A percentile compares a stretch with the other conserved stretches of the same genome.
Conservation (phyloP, 2,329 filamentous ascomycete genomes). For the Drechslerella dactyloides region DNA sequence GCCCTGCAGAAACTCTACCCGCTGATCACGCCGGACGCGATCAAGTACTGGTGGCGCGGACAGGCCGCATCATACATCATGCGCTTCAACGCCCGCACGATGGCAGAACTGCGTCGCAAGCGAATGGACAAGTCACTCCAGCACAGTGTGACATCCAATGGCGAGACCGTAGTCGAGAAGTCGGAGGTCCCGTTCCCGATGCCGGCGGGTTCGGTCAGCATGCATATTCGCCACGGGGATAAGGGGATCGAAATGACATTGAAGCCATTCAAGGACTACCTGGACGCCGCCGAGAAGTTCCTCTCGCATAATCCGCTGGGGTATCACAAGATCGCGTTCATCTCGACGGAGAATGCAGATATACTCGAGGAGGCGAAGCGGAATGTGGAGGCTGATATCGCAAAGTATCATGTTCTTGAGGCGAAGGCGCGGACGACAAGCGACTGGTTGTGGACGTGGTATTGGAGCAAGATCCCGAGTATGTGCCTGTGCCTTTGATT, state of each 20-base stretch:
- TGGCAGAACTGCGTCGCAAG: constrained; percentile 37
- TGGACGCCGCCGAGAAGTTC: constrained; percentile 47
- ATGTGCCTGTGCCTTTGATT: constrained; percentile 11
- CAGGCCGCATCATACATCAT: constrained; percentile 53
- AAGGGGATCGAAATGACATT: constrained; percentile 53
- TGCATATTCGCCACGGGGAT: constrained; percentile 53
- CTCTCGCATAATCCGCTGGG: constrained; percentile 52
- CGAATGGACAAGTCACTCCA: constrained; percentile 29
- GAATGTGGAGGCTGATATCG: constrained; percentile 35
- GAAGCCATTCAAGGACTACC: constrained; percentile 48
- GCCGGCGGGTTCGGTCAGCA: constrained; percentile 52
- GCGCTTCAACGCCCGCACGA: constrained; percentile 52
- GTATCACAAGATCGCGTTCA: constrained; percentile 51
- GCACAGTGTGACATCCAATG: constrained; percentile 28
- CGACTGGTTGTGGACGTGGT: constrained; percentile 52
- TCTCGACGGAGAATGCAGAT: constrained; percentile 53
- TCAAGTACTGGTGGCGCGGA: constrained; percentile 53
- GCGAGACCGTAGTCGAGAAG: constrained; percentile 28
- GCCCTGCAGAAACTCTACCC: constrained; percentile 41
- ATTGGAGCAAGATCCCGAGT: constrained; percentile 54
- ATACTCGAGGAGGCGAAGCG: constrained; percentile 47
- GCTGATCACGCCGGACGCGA: constrained; percentile 51
- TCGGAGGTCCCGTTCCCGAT: constrained; percentile 51
- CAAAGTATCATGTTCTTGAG: constrained; percentile 37
- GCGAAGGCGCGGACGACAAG: constrained; percentile 36